Base-by-base conservation (phyloP, 352 stramenopile genomes). In the Phytophthora tubulina region DNA sequence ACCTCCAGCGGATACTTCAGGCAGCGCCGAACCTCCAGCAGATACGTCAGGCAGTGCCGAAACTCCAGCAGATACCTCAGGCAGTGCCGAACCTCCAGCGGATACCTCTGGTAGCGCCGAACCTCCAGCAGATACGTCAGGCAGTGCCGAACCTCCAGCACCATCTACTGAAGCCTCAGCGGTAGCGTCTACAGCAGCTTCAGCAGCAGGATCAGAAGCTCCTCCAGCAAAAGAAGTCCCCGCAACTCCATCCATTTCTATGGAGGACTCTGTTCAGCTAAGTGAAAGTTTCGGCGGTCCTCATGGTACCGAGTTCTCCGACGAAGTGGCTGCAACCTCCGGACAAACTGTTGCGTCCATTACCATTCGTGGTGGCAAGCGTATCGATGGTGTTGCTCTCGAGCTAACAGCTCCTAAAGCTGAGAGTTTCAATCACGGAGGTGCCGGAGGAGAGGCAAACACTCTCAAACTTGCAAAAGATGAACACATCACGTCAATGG, bases 291-390 rank as follows among this genome's bases (percentile, higher is more conserved):
- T 65, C 41, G 57, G 57, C 15, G 57, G 46, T 48, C 57, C 46
- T 10, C 57, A 65, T 46, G 52, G 52, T 30, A 59, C 52, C 7
- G 52, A 59, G 32, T 59, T 59, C 17, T 59, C 52, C 3, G 52
- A 59, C 21, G 35, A 59, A 46, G n/a, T 15, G n/a, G n/a, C 35
- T 7, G 52, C 52, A 17, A 59, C 32, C 31, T 59, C 52, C 31
- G 52, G 52, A 48, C 52, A 59, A 46, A 46, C 11, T 17, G 17
- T 59, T 45, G 52, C 30, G 54, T 38, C 30, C 5, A 46, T 46
- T 46, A 46, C 41, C 4, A 46, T 46, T 27, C 41, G 41, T 10
- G 41, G 41, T 46, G 54, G 54, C 8, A 27, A 62, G 15, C 54
- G 54, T 41, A 27, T 62, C 14, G 54, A 62, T 31, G 54, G 54